Conservation (phyloP, 768 basidiomycete genomes). For the Tulasnella sp. region DNA sequence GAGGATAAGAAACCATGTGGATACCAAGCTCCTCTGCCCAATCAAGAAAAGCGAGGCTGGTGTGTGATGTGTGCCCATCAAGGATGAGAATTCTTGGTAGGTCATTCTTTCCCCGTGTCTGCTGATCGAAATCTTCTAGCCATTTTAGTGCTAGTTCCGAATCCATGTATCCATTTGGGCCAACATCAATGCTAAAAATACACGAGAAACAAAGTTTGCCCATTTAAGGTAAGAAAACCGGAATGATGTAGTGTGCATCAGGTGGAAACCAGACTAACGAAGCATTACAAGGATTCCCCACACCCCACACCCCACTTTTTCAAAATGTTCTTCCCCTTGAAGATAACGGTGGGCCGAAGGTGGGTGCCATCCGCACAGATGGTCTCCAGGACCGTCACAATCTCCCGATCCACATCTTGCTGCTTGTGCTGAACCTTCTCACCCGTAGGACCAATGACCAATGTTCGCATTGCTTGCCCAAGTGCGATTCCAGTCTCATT, state of each 20-base stretch:
- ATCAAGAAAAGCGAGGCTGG: neutral
- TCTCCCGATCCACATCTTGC: conserved; percentile 8
- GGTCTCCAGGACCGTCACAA: conserved; percentile 25
- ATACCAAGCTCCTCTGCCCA: conserved; percentile 35
- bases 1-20: conserved; percentile 44
- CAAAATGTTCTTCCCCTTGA: conserved; percentile 22
- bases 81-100: too few relatives aligned
- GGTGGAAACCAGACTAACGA: neutral
- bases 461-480: neutral
- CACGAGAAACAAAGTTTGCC: too few relatives aligned
- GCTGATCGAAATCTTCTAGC: too few relatives aligned
- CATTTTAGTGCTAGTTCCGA: too few relatives aligned
- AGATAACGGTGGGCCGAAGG: conserved; percentile 22
- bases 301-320: conserved; percentile 16
- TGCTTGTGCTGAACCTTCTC: neutral
- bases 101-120: too few relatives aligned
- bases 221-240: too few relatives aligned
- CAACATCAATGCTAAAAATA: too few relatives aligned
- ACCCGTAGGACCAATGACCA: conserved; percentile 28
- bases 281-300: conserved; percentile 10
- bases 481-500: conserved; percentile 26
- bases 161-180: too few relatives aligned
- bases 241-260: too few relatives aligned
- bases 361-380: conserved; percentile 20
- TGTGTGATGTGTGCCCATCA: neutral